Evolutionary conservation across 208 protist species (phyloP).

Genomic region (Wallacemonas sp.): DNA sequence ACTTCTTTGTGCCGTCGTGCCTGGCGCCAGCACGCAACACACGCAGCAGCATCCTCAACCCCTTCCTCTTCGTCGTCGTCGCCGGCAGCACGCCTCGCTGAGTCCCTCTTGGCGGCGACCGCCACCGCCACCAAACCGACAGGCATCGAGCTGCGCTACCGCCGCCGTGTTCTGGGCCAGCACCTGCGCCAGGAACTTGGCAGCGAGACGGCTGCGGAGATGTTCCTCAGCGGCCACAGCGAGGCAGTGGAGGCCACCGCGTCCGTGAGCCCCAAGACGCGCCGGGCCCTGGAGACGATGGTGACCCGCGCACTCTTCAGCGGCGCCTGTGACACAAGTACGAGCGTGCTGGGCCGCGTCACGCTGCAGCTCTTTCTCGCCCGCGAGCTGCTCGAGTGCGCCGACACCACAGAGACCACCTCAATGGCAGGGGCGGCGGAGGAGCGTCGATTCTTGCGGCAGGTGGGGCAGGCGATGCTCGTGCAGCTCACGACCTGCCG

Average conservation of each 20-base stretch:
- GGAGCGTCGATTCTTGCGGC: background rate
- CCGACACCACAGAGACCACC: background rate
- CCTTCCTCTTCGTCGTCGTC: background rate
- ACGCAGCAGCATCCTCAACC: background rate
- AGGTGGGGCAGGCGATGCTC: slow-evolving; percentile 8
- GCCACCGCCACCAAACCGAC: background rate
- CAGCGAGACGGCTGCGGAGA: background rate
- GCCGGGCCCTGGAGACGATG: background rate
- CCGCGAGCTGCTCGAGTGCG: background rate
- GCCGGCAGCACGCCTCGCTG: slow-evolving; percentile 22
- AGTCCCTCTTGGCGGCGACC: slow-evolving; percentile 23
- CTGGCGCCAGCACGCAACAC: background rate
- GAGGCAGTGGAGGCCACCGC: background rate
- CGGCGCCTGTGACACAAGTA: slow-evolving; percentile 7
- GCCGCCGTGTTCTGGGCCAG: background rate
- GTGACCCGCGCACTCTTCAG: slow-evolving; percentile 3
- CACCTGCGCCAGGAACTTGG: background rate
- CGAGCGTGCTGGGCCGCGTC: background rate
- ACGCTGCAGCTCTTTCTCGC: slow-evolving; percentile 8
- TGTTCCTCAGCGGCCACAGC: background rate
- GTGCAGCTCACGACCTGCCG: background rate
- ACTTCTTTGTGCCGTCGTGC: slow-evolving; percentile 5
- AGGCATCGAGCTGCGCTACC: background rate
- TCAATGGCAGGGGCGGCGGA: background rate
- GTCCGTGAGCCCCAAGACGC: background rate